phyloP scores from a whole-genome alignment of 169 alveolate genomes.

The Eimeria sp. region DNA sequence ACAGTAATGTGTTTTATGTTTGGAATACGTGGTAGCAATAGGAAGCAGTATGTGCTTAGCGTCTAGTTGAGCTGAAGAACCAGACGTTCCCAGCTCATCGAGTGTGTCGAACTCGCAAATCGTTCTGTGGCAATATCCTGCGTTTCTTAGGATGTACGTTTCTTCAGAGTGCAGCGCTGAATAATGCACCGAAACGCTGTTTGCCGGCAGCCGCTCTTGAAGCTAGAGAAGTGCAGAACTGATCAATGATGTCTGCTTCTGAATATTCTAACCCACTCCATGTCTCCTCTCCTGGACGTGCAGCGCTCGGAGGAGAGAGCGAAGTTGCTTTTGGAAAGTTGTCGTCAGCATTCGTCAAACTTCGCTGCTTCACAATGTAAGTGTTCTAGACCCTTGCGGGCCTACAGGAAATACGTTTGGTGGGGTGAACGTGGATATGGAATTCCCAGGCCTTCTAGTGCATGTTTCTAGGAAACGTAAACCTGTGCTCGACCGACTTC shows the following conservation, averaged over 20 bases:
- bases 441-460: neutral
- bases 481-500: neutral
- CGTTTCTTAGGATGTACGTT: neutral
- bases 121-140: neutral
- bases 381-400: neutral
- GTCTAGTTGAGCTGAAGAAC: neutral
- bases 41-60: neutral
- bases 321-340: neutral
- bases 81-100: neutral
- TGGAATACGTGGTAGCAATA: neutral
- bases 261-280: no score
- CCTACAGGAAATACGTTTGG: neutral
- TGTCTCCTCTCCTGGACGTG: neutral
- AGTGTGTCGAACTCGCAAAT: neutral
- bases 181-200: neutral
- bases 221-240: neutral
- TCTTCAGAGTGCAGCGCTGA: neutral
- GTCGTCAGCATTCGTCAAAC: neutral
- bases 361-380: neutral
- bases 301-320: neutral
- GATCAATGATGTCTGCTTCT: neutral
- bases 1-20: no score
- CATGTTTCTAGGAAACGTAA: neutral
- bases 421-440: neutral
- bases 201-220: neutral